Base-by-base conservation (phyloP, 495 filamentous ascomycete genomes). In the Talaromyces wortmannii region DNA sequence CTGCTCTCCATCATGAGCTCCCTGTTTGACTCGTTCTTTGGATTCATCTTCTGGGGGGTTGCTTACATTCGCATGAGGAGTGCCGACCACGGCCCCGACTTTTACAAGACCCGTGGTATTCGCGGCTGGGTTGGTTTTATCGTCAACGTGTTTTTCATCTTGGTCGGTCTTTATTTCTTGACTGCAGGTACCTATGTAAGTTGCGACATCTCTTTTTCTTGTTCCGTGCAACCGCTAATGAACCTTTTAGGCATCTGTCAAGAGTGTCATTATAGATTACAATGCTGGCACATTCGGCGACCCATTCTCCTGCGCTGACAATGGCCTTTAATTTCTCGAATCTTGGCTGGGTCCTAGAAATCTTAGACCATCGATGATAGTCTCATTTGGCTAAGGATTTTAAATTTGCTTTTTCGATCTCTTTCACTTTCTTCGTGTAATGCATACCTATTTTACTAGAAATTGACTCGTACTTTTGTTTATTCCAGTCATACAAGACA, bases 21-120 rank as follows among this genome's bases (percentile, higher is more conserved):
- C 15, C 80, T 95, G 12, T 95, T 95, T 61, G 90, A 95, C 67
- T 90, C 87, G 23, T 95, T 94, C 74, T 95, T 95, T 57, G 90
- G 90, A 15, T 95, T 92, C 72, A 92, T 95, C 62, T 95, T 94
- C 78, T 95, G 90, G 90, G 90, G 90, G 31, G 81, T 89, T 5
- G 90, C 90, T 1, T 95, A 94, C 64, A 77, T 94, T 57, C 83
- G 88, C 31, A 91, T 95, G 90, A 77, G 90, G 13, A 66, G 70
- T 44, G 85, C 78, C 0, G 88, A 92, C 54, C 76, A 87, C 57
- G 82, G 85, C 3, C 72, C 81, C 3, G 67, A 69, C 0, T 85
- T 87, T 52, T 78, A 82, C 29, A 83, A 74, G 61, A 70, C 75
- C 0, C 73, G 82, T 40, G 83, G 82, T 23, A 57, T 85, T 31